Evolutionary conservation across 2,329 filamentous ascomycete species (phyloP).

Genomic region (Didymella exigua): DNA sequence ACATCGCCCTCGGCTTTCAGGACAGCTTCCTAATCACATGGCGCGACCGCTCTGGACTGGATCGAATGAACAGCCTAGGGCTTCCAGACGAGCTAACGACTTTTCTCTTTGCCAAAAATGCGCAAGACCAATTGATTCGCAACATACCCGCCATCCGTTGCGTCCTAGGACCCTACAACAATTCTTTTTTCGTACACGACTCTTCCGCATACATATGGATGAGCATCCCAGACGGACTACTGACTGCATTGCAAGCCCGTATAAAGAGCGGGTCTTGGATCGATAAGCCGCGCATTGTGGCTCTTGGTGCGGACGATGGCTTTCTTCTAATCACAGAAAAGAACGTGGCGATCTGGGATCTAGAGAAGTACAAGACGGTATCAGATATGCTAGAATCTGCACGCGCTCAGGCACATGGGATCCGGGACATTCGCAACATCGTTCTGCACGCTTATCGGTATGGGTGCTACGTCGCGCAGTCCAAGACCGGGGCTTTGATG

Average conservation of each 20-base stretch:
- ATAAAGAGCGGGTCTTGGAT: conserved; percentile 39
- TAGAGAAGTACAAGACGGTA: conserved; percentile 30
- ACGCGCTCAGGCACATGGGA: conserved; percentile 18
- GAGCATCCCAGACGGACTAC: conserved; percentile 35
- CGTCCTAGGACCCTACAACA: conserved; percentile 41
- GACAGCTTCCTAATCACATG: conserved; percentile 45
- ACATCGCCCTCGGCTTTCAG: conserved; percentile 41
- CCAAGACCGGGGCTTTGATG: conserved; percentile 30
- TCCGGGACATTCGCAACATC: conserved; percentile 30
- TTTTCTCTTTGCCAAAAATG: conserved; percentile 33
- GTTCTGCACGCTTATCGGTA: conserved; percentile 42
- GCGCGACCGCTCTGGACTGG: conserved; percentile 31
- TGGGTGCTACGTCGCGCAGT: conserved; percentile 35
- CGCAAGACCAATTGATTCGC: conserved; percentile 19
- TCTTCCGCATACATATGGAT: conserved; percentile 38
- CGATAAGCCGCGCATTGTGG: conserved; percentile 40
- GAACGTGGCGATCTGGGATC: conserved; percentile 38
- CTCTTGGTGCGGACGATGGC: conserved; percentile 36
- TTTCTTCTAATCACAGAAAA: conserved; percentile 42
- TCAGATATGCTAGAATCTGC: conserved; percentile 30
- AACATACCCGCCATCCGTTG: conserved; percentile 37
- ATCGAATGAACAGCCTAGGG: conserved; percentile 34
- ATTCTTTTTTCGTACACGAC: conserved; percentile 43
- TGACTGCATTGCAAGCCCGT: conserved; percentile 32
- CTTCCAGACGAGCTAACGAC: conserved; percentile 33